Evolutionary conservation across 2,329 filamentous ascomycete species (phyloP).

Genomic region (Thelonectria rubi): DNA sequence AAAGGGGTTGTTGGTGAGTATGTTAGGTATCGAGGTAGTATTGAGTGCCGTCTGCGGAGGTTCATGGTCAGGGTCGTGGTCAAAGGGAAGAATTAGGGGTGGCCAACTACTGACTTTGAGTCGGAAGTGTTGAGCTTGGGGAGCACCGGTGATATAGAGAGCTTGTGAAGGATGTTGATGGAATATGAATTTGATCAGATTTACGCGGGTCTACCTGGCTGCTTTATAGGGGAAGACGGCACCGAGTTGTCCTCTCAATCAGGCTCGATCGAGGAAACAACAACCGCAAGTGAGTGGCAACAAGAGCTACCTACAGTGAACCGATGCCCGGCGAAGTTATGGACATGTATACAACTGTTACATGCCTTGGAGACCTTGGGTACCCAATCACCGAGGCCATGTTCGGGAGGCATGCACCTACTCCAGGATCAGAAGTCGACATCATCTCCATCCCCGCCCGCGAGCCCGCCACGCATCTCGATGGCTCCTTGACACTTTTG

Average conservation of each 20-base stretch:
- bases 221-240: background rate
- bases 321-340: background rate
- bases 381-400: conserved; percentile 17
- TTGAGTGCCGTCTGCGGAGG: background rate
- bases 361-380: background rate
- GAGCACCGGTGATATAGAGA: background rate
- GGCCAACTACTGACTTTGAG: background rate
- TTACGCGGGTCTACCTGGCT: background rate
- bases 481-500: conserved; percentile 7
- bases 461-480: conserved; percentile 17
- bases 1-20: background rate
- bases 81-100: background rate
- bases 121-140: background rate
- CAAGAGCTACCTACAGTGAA: background rate
- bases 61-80: background rate
- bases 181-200: background rate
- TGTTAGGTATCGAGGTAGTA: too few relatives aligned
- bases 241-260: background rate
- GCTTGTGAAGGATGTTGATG: background rate
- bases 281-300: background rate
- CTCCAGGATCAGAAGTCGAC: conserved; percentile 22
- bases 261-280: background rate
- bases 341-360: conserved; percentile 9
- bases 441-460: too few relatives aligned
- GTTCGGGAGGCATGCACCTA: conserved; percentile 15